Percentiles rank a stretch among this genome's conserved stretches.
Conservation (phyloP, 495 filamentous ascomycete species). For the Tuber indicum region DNA sequence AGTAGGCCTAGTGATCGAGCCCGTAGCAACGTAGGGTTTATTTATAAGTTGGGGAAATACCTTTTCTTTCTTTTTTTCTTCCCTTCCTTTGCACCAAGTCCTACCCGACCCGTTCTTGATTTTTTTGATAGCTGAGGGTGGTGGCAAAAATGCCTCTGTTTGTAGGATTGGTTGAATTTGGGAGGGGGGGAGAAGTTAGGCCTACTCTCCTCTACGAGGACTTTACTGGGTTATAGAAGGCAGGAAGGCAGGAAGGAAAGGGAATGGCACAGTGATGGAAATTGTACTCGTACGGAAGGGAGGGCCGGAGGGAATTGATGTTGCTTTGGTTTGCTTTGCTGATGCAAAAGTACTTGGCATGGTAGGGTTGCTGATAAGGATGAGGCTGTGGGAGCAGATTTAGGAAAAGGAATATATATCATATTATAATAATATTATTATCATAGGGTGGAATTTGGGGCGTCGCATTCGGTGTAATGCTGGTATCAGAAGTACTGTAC, state of each 20-base stretch:
- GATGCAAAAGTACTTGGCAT: not conserved
- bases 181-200: not conserved
- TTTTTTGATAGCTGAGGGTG: not conserved
- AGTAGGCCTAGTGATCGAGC: not conserved
- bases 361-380: not conserved
- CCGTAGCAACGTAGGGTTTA: constrained; percentile 5
- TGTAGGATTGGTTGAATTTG: not conserved
- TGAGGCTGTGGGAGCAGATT: not conserved
- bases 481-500: too few species aligned
- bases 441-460: not conserved
- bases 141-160: constrained; percentile 4
- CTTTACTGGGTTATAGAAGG: not conserved
- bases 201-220: not conserved
- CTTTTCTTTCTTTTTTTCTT: too few species aligned
- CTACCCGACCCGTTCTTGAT: not conserved
- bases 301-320: not conserved
- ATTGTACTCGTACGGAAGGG: not conserved
- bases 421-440: too few species aligned
- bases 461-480: too few species aligned
- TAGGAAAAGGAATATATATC: not conserved
- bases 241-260: not conserved
- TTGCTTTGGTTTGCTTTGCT: not conserved
- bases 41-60: not conserved
- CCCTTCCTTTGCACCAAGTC: not conserved
- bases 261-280: not conserved